Conservation (phyloP, 306 rosid genomes). For the Vigna reflexopilosa region DNA sequence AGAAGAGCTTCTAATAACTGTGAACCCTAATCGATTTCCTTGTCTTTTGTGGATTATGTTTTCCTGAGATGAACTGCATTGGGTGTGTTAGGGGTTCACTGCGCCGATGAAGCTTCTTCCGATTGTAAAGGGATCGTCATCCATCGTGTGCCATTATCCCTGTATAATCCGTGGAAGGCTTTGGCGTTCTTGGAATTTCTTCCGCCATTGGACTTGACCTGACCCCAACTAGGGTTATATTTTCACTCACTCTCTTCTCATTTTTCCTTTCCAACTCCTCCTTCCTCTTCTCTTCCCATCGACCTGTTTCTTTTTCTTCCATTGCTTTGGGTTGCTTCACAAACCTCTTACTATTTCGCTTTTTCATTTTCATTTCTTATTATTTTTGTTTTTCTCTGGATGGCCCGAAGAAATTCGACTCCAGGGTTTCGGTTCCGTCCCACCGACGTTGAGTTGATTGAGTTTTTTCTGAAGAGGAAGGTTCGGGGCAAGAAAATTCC, state of each 20-base stretch:
- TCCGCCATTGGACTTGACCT: constrained; percentile 67
- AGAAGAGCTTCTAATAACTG: not conserved
- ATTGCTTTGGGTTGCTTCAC: not conserved
- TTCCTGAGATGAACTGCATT: constrained; percentile 39
- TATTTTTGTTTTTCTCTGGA: constrained; percentile 5
- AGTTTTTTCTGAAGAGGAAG: constrained; percentile 74
- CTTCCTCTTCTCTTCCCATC: not conserved
- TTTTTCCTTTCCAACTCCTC: not conserved
- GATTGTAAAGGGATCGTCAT: constrained; percentile 43
- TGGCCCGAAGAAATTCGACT: constrained; percentile 45
- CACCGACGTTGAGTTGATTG: constrained; percentile 77
- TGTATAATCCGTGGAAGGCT: constrained; percentile 62
- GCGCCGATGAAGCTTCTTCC: constrained; percentile 61
- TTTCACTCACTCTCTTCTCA: not conserved
- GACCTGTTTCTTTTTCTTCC: not conserved
- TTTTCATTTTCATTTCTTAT: not conserved
- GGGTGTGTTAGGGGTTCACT: constrained; percentile 56
- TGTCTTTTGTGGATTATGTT: not conserved
- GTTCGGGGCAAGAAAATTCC: constrained; percentile 49
- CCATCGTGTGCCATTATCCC: constrained; percentile 41
- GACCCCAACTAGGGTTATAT: constrained; percentile 37
- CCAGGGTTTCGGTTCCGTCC: constrained; percentile 96
- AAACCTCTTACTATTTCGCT: constrained; percentile 30
- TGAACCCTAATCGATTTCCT: not conserved
- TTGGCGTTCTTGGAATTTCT: constrained; percentile 51